Base-by-base conservation (phyloP, 352 stramenopile genomes). In the Globisporangium apiculatum region DNA sequence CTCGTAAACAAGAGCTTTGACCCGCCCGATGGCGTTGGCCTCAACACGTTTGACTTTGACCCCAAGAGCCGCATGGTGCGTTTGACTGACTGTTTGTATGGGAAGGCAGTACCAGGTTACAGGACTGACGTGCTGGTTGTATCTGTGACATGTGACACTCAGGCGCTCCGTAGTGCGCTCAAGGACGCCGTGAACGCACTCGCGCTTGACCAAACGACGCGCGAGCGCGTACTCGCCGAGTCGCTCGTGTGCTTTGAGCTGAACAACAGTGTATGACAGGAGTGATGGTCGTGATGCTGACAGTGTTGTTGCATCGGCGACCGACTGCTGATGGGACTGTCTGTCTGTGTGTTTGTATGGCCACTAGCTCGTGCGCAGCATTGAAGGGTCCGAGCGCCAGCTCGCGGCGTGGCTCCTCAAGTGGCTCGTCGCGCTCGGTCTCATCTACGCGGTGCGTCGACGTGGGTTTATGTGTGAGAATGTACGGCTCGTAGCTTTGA, bases 121-220 rank as follows among this genome's bases (percentile, higher is more conserved):
- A 31, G 24, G 24, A 31, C 24, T 31, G 24, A 31, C 24, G 14
- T 15, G 10, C 38, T 60, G 17, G 12, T 7, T 46, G 15, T 8
- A 31, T 24, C 31, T 6, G 12, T 2, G 14, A 17, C 5, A 1
- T 15, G 11, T 41, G 24, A 41, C 17, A 7, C 54, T 31, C 24
- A 86, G 78, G 65, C 51, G 0, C 64, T 90, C 17, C 74, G 74
- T 45, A 66, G 67, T 24, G 60, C 68, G 9, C 65, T 90, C 58
- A 88, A 88, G 60, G 80, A 84, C 46, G 71, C 68, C 47, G 78
- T 90, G 50, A 83, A 90, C 58, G 50, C 64, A 37, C 55, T 83
- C 0, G 37, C 57, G 0, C 42, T 71, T 12, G 74, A 90, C 36
- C 72, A 75, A 12, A 58, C 65, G 17, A 86, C 67, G 11, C 83